Percentiles rank a stretch among this genome's conserved stretches.
Evolutionary conservation across 169 alveolate species (phyloP).

Genomic region (Eimeria sp.): DNA sequence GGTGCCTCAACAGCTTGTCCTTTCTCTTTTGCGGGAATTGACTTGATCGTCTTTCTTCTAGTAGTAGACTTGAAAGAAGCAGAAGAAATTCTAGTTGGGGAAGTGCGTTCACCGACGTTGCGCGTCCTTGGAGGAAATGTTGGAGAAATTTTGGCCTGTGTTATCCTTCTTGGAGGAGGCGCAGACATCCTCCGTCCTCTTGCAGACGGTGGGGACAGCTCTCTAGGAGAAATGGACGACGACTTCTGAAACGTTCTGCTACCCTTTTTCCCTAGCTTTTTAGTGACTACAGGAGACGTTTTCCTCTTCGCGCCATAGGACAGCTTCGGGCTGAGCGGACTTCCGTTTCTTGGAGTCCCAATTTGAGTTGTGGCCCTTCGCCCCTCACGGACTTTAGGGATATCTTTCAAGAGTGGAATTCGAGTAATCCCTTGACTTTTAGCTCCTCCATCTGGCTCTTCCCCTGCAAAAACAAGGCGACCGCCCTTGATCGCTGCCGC

Average conservation of each 20-base stretch:
- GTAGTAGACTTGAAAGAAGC: background rate
- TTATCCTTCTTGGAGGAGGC: slow-evolving; percentile 56
- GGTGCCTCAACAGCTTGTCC: background rate
- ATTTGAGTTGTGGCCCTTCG: slow-evolving; percentile 34
- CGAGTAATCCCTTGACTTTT: background rate
- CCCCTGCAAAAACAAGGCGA: slow-evolving; percentile 23
- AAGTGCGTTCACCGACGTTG: background rate
- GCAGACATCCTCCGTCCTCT: slow-evolving; percentile 53
- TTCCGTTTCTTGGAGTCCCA: slow-evolving; percentile 3
- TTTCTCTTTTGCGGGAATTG: slow-evolving; percentile 2
- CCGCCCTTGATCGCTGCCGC: slow-evolving; percentile 57
- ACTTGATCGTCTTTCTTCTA: slow-evolving; percentile 18
- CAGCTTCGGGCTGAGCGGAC: slow-evolving; percentile 7
- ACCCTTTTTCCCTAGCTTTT: slow-evolving; percentile 27
- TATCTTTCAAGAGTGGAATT: slow-evolving; percentile 19
- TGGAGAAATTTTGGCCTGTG: slow-evolving; percentile 38
- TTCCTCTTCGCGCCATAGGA: background rate
- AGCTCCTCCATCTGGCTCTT: slow-evolving; percentile 21
- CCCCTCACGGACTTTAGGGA: slow-evolving; percentile 17
- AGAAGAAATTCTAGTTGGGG: background rate
- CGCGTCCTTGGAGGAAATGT: slow-evolving; percentile 42
- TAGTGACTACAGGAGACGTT: background rate
- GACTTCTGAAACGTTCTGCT: background rate
- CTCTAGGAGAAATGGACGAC: slow-evolving; percentile 40
- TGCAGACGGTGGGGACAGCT: slow-evolving; percentile 26